Percentiles rank a stretch among this genome's conserved stretches.
phyloP scores from a whole-genome alignment of 2,329 filamentous ascomycete species.

The Fusarium transvaalense region DNA sequence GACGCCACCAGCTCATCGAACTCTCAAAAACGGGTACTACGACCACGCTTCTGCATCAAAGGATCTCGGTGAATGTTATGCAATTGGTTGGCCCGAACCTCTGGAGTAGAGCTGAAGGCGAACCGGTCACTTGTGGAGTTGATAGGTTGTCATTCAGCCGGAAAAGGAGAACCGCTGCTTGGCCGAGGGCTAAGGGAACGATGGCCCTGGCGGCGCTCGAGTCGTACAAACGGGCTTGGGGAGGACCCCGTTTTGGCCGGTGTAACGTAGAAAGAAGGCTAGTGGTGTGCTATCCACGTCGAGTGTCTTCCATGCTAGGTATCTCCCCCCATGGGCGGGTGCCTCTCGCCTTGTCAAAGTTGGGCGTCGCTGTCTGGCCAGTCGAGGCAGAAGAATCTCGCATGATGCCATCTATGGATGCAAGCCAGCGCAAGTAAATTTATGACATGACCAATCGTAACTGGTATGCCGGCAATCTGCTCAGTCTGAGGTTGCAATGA shows the following conservation, averaged over 20 bases:
- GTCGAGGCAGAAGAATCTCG: constrained; percentile 6
- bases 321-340: background rate
- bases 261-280: constrained; percentile 27
- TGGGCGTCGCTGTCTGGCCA: background rate
- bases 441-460: background rate
- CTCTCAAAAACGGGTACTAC: background rate
- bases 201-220: background rate
- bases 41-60: background rate
- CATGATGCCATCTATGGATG: constrained; percentile 4
- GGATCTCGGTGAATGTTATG: background rate
- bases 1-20: background rate
- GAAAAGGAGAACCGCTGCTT: constrained; percentile 25
- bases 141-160: constrained; percentile 2
- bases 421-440: background rate
- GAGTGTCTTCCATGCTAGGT: background rate
- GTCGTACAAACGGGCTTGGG: background rate
- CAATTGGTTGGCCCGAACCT: constrained; percentile 24
- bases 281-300: constrained; percentile 7
- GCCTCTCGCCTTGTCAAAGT: background rate
- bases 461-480: background rate
- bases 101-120: constrained; percentile 6
- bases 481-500: constrained; percentile 22
- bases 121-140: constrained; percentile 22
- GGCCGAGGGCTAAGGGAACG: background rate
- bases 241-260: background rate